phyloP scores from a whole-genome alignment of 805 yeast genomes.

The Pichia occidentalis region DNA sequence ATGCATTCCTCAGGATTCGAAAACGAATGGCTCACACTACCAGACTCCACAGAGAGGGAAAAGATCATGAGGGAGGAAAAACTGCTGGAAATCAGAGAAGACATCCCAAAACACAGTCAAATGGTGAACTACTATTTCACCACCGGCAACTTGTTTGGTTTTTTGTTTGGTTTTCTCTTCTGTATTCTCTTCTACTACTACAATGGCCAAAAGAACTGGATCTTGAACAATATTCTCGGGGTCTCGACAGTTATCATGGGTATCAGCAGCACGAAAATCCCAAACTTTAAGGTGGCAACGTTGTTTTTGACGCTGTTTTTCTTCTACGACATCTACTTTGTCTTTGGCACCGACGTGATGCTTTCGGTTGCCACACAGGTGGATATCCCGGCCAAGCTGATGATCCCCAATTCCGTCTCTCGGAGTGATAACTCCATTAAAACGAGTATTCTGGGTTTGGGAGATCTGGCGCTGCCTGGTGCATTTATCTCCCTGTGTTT shows the following conservation, averaged over 20 bases:
- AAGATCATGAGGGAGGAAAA: conserved; percentile 25
- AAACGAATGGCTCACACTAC: conserved; percentile 24
- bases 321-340: conserved; percentile 60
- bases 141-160: conserved; percentile 25
- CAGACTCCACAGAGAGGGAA: conserved; percentile 28
- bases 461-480: conserved; percentile 63
- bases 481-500: conserved; percentile 44
- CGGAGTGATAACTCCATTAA: conserved; percentile 14
- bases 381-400: conserved; percentile 48
- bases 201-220: conserved; percentile 37
- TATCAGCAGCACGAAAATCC: conserved; percentile 33
- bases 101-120: conserved; percentile 28
- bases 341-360: conserved; percentile 58
- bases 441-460: conserved; percentile 49
- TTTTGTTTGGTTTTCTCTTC: conserved; percentile 15
- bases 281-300: conserved; percentile 40
- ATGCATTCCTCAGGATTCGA: conserved; percentile 35
- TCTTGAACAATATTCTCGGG: conserved; percentile 39
- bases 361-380: conserved; percentile 49
- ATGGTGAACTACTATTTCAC: conserved; percentile 31
- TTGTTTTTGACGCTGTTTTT: conserved; percentile 44
- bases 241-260: conserved; percentile 39
- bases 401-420: conserved; percentile 35
- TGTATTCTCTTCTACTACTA: conserved; percentile 17
- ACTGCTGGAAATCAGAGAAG: conserved; percentile 19